Percentiles rank a stretch among this genome's conserved stretches.
These are phyloP conservation scores for Neopestalotiopsis sp. DNA, from an alignment of 2,329 filamentous ascomycete genomes.

Conservation along the genomic window DNA sequence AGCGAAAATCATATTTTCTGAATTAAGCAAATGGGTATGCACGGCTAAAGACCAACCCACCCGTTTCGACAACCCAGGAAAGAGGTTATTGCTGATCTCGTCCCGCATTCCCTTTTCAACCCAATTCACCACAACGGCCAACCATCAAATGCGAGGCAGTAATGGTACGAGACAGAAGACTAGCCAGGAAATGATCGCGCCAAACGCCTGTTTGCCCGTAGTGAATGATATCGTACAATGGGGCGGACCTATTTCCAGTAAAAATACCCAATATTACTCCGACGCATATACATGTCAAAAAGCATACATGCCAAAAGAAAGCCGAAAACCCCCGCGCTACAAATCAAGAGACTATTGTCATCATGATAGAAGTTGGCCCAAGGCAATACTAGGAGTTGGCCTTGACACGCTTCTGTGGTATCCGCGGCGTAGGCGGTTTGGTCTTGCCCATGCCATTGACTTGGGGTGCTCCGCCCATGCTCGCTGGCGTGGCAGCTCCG, in stretches of 20 bases:
- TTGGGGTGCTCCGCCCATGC: slow-evolving; percentile 44
- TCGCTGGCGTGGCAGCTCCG: slow-evolving; percentile 53
- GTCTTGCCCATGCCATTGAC: slow-evolving; percentile 55
- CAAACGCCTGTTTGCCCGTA: slow-evolving; percentile 3
- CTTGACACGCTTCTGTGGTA: slow-evolving; percentile 59
- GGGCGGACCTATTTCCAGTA: slow-evolving; percentile 1
- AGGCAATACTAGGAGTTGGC: slow-evolving; percentile 40
- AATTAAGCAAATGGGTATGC: slow-evolving; percentile 13
- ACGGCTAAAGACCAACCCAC: slow-evolving; percentile 7
- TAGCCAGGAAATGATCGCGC: slow-evolving; percentile 7
- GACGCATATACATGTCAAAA: slow-evolving; percentile 11
- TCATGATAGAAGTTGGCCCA: background rate
- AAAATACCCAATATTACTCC: slow-evolving; percentile 12
- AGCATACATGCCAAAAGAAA: slow-evolving; percentile 1
- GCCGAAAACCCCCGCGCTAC: slow-evolving; percentile 1
- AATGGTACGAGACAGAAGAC: background rate
- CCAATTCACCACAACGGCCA: slow-evolving; percentile 7
- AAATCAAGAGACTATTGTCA: background rate
- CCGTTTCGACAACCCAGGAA: background rate
- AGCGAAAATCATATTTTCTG: slow-evolving; percentile 7
- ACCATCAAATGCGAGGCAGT: slow-evolving; percentile 2
- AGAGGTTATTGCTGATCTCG: background rate
- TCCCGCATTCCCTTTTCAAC: slow-evolving; percentile 6
- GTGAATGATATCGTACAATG: slow-evolving; percentile 15
- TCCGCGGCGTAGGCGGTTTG: slow-evolving; percentile 62